Base-by-base conservation (phyloP, 2,329 filamentous ascomycete genomes). In the Myriosclerotinia scirpicola region DNA sequence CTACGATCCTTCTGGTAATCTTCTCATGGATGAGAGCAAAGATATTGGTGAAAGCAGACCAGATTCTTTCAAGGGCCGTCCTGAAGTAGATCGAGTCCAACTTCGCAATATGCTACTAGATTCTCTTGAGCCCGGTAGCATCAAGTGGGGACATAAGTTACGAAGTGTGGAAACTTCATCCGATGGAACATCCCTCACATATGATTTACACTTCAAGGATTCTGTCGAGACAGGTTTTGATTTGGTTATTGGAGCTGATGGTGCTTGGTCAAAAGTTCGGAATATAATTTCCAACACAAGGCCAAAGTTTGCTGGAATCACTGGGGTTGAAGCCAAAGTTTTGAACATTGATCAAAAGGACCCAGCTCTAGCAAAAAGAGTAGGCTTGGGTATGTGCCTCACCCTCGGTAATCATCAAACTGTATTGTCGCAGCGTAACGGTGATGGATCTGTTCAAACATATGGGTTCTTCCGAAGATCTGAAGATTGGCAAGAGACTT, bases 231-330 rank as follows among this genome's bases (percentile, higher is more conserved):
- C 70, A 17, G 66, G 65, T 1, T 79, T 75, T 59, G 79, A 79
- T 65, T 65, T 79, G 7, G 77, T 78, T 26, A 72, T 79, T 40
- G 78, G 79, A 44, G 77, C 77, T 0, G 77, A 78, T 70, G 79
- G 79, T 5, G 77, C 78, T 2, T 80, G 78, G 78, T 77, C 71
- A 26, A 77, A 74, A 61, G 73, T 81, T 5, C 77, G 81, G 17
- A 66, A 71, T n/a, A 64, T 64, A 48, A 66, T 68, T 36, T 68
- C 67, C 56, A 66, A 56, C 56, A 67, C 67, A 14, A 60, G 50
- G 34, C 67, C 67, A 52, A 54, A 69, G 50, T 69, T 62, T 44
- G 50, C 67, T 34, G 67, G 67, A 46, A 69, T 65, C 42, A 69
- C 60, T 42, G 67, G 64, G 44, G 52, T 69, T 54, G 64, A 67